Conservation (phyloP, 2,329 filamentous ascomycete genomes). For the Calonectria montana region DNA sequence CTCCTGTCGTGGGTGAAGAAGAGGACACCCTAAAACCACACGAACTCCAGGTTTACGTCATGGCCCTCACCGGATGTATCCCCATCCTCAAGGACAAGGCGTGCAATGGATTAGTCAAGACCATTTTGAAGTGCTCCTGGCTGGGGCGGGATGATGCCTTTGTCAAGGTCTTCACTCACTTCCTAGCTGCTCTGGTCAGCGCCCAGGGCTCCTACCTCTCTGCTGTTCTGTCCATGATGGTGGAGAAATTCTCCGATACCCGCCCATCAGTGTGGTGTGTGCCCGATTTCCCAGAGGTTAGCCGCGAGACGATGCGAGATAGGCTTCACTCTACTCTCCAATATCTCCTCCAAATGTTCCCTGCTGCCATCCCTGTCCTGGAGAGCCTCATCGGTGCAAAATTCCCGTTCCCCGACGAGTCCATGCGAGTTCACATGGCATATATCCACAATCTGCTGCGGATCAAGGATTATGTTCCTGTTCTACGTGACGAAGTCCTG, state of each 20-base stretch:
- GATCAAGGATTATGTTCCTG: conserved; percentile 81
- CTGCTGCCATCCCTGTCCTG: conserved; percentile 79
- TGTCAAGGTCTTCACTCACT: conserved; percentile 74
- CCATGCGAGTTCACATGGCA: conserved; percentile 82
- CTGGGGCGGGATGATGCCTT: conserved; percentile 74
- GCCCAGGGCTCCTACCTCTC: conserved; percentile 84
- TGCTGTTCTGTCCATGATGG: conserved; percentile 81
- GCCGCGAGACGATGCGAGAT: conserved; percentile 72
- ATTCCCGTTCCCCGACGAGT: conserved; percentile 83
- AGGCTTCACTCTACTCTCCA: conserved; percentile 81
- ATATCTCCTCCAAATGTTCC: conserved; percentile 83
- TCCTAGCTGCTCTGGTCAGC: conserved; percentile 79
- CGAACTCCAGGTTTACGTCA: conserved; percentile 69
- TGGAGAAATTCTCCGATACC: conserved; percentile 77
- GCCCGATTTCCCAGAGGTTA: conserved; percentile 68
- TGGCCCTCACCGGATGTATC: conserved; percentile 71
- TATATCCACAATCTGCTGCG: conserved; percentile 88
- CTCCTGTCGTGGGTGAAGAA: conserved; percentile 55
- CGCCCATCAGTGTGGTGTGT: conserved; percentile 59
- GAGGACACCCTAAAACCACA: conserved; percentile 63
- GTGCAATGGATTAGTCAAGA: conserved; percentile 69
- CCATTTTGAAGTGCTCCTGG: conserved; percentile 72
- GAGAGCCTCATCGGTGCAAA: conserved; percentile 73
- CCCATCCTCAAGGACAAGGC: conserved; percentile 69
- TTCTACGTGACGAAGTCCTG: conserved; percentile 82